Base-by-base conservation (phyloP, 345 rosid genomes). In the Schrenkiella parvula region DNA sequence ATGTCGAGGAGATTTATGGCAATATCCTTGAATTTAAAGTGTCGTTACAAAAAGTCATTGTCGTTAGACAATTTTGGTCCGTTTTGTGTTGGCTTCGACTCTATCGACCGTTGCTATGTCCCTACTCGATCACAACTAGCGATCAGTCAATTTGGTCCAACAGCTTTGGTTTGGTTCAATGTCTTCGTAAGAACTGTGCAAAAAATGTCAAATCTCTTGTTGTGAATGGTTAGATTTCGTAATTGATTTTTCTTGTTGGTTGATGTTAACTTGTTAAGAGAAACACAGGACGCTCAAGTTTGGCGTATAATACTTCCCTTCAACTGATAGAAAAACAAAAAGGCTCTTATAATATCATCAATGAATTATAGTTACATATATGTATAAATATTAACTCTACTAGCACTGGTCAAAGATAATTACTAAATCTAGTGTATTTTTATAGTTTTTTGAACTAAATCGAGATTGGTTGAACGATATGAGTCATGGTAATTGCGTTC, bases 1-100 rank as follows among this genome's bases (percentile, higher is more conserved):
- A 52, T 75, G 74, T 75, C 79, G 57, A 75, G 38, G 42, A 42
- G 68, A 68, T 68, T 68, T 60, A 75, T 68, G 79, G 74, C 51
- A 68, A 55, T 22, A 48, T 38, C 48, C n/a, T 74, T 67, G 38
- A 50, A 21, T 59, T 35, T 18, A 1, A 60, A 75, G n/a, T 68
- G 41, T 75, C 32, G 34, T 75, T 52, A 23, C 74, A 43, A 63
- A 76, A 48, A 19, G 71, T 76, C 71, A 28, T 44, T 55, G 58
- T 70, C 66, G 22, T 64, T 70, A 46, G 75, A 61, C 74, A 61
- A 61, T 9, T 19, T 46, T 64, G 55, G 71, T 64, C 60, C 31
- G 23, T 56, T 34, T 61, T 35, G 71, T 42, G 19, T 51, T 51
- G 73, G 63, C 39, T 42, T 64, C 32, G 66, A 5, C 66, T 68